Conservation (phyloP, 2,329 filamentous ascomycete genomes). For the Anisogramma anomala region DNA sequence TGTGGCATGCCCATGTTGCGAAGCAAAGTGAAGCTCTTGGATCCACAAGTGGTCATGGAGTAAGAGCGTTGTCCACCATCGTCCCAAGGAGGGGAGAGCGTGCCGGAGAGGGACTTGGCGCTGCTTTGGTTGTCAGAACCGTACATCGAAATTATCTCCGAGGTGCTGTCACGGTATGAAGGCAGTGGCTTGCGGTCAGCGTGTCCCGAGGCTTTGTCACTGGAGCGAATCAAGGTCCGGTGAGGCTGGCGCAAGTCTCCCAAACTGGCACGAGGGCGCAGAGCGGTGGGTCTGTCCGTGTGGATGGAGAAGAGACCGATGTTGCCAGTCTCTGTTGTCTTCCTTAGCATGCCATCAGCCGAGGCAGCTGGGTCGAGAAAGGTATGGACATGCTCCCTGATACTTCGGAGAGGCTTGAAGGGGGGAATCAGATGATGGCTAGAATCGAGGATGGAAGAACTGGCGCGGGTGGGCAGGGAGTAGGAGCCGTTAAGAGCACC, state of each 20-base stretch:
- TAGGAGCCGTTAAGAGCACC: constrained; percentile 27
- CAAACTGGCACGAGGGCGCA: constrained; percentile 21
- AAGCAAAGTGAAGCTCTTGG: constrained; percentile 16
- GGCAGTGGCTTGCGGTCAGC: constrained; percentile 35
- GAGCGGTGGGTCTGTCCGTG: constrained; percentile 34
- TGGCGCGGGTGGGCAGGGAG: constrained; percentile 19
- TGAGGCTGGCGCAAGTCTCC: constrained; percentile 21
- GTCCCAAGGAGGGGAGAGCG: constrained; percentile 31
- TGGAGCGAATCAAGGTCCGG: constrained; percentile 21
- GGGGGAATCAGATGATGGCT: constrained; percentile 12
- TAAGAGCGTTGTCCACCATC: constrained; percentile 37
- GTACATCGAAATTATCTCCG: constrained; percentile 46
- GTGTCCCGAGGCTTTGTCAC: constrained; percentile 23
- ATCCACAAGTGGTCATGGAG: constrained; percentile 42
- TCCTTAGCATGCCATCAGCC: constrained; percentile 54
- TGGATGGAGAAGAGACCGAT: constrained; percentile 50
- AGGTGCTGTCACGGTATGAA: constrained; percentile 39
- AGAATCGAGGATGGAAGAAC: constrained; percentile 9
- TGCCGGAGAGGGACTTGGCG: constrained; percentile 29
- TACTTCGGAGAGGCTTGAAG: constrained; percentile 31
- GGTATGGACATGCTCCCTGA: constrained; percentile 29
- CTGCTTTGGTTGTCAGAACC: constrained; percentile 33
- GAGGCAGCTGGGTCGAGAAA: constrained; percentile 39
- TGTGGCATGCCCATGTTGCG: constrained; percentile 23
- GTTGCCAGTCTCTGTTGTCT: constrained; percentile 54